These are phyloP conservation scores for Fusarium sp. DNA, from an alignment of 2,329 filamentous ascomycete genomes.

Conservation along the genomic window DNA sequence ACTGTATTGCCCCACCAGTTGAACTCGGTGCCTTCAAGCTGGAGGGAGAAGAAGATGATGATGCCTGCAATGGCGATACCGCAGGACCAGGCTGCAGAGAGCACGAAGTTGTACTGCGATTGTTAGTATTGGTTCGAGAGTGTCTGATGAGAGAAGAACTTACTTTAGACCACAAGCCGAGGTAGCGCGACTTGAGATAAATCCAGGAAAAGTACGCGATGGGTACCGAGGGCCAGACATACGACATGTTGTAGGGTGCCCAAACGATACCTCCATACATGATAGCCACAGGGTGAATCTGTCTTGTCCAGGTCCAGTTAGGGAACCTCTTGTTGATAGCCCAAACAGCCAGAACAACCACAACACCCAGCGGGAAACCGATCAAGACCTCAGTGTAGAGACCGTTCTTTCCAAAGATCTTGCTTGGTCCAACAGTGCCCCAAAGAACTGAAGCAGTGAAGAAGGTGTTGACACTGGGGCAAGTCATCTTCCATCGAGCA, in stretches of 20 bases:
- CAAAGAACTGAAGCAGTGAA: constrained; percentile 66
- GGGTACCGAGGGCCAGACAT: constrained; percentile 61
- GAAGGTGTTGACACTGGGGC: constrained; percentile 63
- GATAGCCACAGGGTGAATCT: constrained; percentile 59
- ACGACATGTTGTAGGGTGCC: constrained; percentile 62
- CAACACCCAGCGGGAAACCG: constrained; percentile 60
- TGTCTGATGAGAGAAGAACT: background rate
- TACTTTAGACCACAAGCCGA: constrained; percentile 63
- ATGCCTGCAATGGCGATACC: constrained; percentile 61
- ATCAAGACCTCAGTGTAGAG: constrained; percentile 59
- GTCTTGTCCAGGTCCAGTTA: constrained; percentile 51
- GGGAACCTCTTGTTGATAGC: constrained; percentile 52
- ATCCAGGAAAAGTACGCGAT: constrained; percentile 63
- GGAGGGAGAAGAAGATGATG: constrained; percentile 63
- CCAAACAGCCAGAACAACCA: constrained; percentile 56
- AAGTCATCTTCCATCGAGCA: constrained; percentile 60
- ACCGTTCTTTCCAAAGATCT: constrained; percentile 59
- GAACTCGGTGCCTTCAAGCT: constrained; percentile 54
- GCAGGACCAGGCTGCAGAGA: constrained; percentile 60
- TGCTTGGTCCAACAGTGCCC: constrained; percentile 62
- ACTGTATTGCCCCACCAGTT: constrained; percentile 61
- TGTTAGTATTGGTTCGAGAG: constrained; percentile 1
- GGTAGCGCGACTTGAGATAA: constrained; percentile 58
- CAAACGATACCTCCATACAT: constrained; percentile 58
- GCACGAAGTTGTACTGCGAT: constrained; percentile 60